Evolutionary conservation across 2,329 filamentous ascomycete species (phyloP).

Genomic region (Phialophora chinensis): DNA sequence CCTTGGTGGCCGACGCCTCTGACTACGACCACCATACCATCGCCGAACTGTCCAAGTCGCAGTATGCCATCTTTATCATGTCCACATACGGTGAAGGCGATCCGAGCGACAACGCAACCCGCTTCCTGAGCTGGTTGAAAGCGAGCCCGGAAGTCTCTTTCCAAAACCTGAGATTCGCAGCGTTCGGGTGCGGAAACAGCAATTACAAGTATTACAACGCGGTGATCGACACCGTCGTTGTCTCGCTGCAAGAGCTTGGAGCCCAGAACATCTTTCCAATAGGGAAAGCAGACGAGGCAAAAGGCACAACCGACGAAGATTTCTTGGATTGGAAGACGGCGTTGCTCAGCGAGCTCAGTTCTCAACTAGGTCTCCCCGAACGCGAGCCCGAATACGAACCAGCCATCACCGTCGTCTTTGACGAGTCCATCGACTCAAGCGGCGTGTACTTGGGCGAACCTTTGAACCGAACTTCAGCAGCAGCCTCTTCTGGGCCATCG

Average conservation of each 20-base stretch:
- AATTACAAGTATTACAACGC: constrained; percentile 57
- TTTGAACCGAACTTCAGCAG: not conserved
- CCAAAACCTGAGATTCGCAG: constrained; percentile 47
- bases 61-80: constrained; percentile 46
- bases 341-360: constrained; percentile 42
- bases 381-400: constrained; percentile 89
- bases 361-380: constrained; percentile 76
- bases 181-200: constrained; percentile 54
- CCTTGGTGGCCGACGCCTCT: constrained; percentile 33
- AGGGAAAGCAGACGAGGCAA: constrained; percentile 50
- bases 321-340: constrained; percentile 51
- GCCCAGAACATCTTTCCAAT: constrained; percentile 40
- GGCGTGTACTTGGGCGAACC: constrained; percentile 34
- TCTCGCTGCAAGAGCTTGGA: constrained; percentile 38
- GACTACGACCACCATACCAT: constrained; percentile 36
- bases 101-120: constrained; percentile 47
- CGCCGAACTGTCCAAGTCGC: constrained; percentile 32
- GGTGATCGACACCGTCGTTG: constrained; percentile 47
- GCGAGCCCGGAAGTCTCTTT: constrained; percentile 34
- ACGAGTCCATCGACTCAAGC: constrained; percentile 43
- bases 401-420: constrained; percentile 71
- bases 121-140: constrained; percentile 47
- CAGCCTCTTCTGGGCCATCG: not conserved
- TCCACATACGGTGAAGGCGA: constrained; percentile 50
- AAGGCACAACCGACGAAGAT: constrained; percentile 52